phyloP scores from a whole-genome alignment of 2,329 filamentous ascomycete genomes.

The Claviceps paspali region DNA sequence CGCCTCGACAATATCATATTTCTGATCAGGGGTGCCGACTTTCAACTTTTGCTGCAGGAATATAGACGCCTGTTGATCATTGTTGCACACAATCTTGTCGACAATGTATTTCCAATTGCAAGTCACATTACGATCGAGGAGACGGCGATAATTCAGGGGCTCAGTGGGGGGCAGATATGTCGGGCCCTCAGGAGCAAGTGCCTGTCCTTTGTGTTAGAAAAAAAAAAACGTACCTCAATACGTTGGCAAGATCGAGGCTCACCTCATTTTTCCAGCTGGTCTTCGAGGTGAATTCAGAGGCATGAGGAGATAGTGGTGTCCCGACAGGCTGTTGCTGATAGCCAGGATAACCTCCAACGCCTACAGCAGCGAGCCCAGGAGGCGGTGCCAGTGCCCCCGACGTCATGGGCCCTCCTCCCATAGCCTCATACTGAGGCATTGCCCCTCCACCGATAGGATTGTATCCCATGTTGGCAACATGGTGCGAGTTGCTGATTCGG shows the following conservation, averaged over 20 bases:
- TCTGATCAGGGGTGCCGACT: conserved; percentile 85
- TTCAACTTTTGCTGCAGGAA: conserved; percentile 99
- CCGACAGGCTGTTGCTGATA: conserved; percentile 44
- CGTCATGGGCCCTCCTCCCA: conserved; percentile 19
- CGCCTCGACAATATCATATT: conserved; percentile 91
- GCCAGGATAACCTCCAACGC: conserved; percentile 27
- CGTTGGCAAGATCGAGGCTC: conserved; percentile 11
- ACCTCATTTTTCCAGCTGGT: conserved; percentile 41
- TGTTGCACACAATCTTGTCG: conserved; percentile 98
- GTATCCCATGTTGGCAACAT: conserved; percentile 18
- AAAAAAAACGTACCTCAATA: background rate
- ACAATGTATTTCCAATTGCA: conserved; percentile 99
- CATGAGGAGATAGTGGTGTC: conserved; percentile 56
- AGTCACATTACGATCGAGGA: conserved; percentile 88
- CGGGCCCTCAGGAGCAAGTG: conserved; percentile 38
- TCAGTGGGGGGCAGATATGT: conserved; percentile 80
- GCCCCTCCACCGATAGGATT: conserved; percentile 15
- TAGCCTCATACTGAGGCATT: conserved; percentile 20
- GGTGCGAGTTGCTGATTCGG: conserved; percentile 23
- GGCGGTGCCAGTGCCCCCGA: conserved; percentile 17
- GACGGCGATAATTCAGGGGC: conserved; percentile 87
- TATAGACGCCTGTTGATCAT: conserved; percentile 97
- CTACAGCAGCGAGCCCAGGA: conserved; percentile 22
- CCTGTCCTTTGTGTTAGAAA: conserved; percentile 8
- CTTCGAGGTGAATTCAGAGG: conserved; percentile 54